A percentile compares a stretch with the other conserved stretches of the same genome.
Evolutionary conservation across 192 early-diverging fungal species (phyloP).

Genomic region (Coemansia sp.): DNA sequence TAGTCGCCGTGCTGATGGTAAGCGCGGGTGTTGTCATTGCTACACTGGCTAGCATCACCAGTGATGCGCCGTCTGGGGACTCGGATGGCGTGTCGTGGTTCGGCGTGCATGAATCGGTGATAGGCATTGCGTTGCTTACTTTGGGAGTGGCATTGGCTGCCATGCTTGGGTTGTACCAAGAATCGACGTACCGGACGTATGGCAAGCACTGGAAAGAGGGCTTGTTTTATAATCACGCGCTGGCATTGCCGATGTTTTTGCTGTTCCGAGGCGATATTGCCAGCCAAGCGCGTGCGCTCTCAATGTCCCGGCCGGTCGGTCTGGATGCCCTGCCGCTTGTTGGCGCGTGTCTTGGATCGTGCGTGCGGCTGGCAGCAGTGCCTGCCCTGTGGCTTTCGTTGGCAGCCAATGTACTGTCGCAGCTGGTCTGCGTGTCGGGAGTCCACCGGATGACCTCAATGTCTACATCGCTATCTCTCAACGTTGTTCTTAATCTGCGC

Average conservation of each 20-base stretch:
- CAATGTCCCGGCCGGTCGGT: slow-evolving; percentile 52
- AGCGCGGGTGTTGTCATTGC: slow-evolving; percentile 76
- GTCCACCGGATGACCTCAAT: slow-evolving; percentile 81
- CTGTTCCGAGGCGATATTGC: slow-evolving; percentile 72
- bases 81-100: neutral
- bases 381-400: slow-evolving; percentile 77
- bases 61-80: neutral
- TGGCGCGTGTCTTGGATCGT: neutral
- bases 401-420: slow-evolving; percentile 72
- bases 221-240: slow-evolving; percentile 84
- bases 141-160: slow-evolving; percentile 78
- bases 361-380: slow-evolving; percentile 42
- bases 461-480: slow-evolving; percentile 80
- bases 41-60: slow-evolving; percentile 54
- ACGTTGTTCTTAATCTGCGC: slow-evolving; percentile 83
- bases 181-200: slow-evolving; percentile 75
- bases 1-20: slow-evolving; percentile 72
- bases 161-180: slow-evolving; percentile 83
- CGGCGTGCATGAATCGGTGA: slow-evolving; percentile 56
- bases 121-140: slow-evolving; percentile 71
- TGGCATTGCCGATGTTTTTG: slow-evolving; percentile 82
- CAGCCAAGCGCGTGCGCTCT: slow-evolving; percentile 47
- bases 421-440: slow-evolving; percentile 90
- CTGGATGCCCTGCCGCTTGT: slow-evolving; percentile 10
- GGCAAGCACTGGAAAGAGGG: slow-evolving; percentile 88